Percentiles rank a stretch among this genome's conserved stretches.
Evolutionary conservation across 331 rosid species (phyloP).

Genomic region (Quercus tomentella): DNA sequence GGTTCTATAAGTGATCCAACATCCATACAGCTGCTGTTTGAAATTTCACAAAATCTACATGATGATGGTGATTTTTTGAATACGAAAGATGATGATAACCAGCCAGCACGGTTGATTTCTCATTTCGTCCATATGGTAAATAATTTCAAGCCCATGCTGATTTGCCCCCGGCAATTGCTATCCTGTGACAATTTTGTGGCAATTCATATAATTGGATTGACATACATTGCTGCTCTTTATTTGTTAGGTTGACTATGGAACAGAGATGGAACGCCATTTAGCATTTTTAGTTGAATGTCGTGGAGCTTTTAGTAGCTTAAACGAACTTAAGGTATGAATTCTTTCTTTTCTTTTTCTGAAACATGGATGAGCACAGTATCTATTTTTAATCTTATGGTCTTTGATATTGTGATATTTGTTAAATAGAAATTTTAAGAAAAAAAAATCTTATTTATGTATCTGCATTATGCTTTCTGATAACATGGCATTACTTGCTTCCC

Average conservation of each 20-base stretch:
- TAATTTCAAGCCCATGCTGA: slow-evolving; percentile 3
- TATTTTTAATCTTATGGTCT: not conserved
- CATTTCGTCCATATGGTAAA: slow-evolving; percentile 74
- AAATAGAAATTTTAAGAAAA: not conserved
- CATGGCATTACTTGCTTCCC: not conserved
- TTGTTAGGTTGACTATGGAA: slow-evolving; percentile 73
- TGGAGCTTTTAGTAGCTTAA: slow-evolving; percentile 70
- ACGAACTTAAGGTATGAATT: slow-evolving; percentile 65
- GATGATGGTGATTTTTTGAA: slow-evolving; percentile 53
- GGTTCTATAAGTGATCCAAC: slow-evolving; percentile 50
- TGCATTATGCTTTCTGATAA: not conserved
- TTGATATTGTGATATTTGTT: not conserved
- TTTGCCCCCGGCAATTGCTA: not conserved
- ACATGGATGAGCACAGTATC: not conserved
- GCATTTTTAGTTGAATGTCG: slow-evolving; percentile 88
- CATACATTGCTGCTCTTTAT: slow-evolving; percentile 18
- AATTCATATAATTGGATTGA: slow-evolving; percentile 8
- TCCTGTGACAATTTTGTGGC: not conserved
- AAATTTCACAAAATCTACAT: slow-evolving; percentile 71
- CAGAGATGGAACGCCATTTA: slow-evolving; percentile 69
- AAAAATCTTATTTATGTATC: not conserved
- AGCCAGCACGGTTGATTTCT: slow-evolving; percentile 67
- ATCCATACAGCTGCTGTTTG: slow-evolving; percentile 73
- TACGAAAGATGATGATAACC: slow-evolving; percentile 67
- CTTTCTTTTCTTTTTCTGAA: slow-evolving; percentile 13